Evolutionary conservation across 257 asterid genomes (phyloP).

Genomic region (Solanum lignicaule): DNA sequence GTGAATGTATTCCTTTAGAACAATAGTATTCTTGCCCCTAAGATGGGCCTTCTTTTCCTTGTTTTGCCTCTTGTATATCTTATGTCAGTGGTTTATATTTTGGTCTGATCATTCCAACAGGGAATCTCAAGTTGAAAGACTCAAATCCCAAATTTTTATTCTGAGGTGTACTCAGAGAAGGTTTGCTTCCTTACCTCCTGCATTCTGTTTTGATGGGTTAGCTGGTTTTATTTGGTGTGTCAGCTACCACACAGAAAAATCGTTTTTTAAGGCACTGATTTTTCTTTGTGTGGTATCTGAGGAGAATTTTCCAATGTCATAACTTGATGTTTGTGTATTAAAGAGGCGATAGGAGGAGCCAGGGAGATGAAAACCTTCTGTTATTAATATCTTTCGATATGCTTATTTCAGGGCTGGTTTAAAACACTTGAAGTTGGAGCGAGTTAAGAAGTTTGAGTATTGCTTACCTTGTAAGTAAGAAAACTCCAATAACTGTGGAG

Average conservation of each 20-base stretch:
- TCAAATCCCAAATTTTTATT: constrained; percentile 73
- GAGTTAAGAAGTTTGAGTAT: constrained; percentile 78
- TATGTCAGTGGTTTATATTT: background rate
- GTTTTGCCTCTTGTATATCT: background rate
- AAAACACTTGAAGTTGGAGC: constrained; percentile 68
- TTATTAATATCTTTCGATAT: background rate
- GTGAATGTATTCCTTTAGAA: background rate
- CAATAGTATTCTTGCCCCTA: background rate
- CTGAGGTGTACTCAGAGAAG: constrained; percentile 86
- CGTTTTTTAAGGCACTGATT: background rate
- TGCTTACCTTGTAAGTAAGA: constrained; percentile 82
- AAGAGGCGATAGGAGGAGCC: background rate
- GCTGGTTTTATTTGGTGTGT: background rate
- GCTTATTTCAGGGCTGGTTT: constrained; percentile 71
- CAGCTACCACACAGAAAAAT: background rate
- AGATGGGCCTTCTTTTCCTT: background rate
- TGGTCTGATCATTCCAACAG: constrained; percentile 20
- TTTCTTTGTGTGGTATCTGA: background rate
- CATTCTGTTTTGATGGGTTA: background rate
- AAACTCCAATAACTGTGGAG: background rate
- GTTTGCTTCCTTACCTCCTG: constrained; percentile 20
- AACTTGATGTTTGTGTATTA: background rate
- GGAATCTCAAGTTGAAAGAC: constrained; percentile 90
- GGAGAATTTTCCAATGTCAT: background rate
- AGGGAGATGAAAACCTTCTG: background rate